Percentiles rank a stretch among this genome's conserved stretches.
Evolutionary conservation across 352 stramenopile genomes (phyloP).

Genomic region (Phytophthora podocarpi): DNA sequence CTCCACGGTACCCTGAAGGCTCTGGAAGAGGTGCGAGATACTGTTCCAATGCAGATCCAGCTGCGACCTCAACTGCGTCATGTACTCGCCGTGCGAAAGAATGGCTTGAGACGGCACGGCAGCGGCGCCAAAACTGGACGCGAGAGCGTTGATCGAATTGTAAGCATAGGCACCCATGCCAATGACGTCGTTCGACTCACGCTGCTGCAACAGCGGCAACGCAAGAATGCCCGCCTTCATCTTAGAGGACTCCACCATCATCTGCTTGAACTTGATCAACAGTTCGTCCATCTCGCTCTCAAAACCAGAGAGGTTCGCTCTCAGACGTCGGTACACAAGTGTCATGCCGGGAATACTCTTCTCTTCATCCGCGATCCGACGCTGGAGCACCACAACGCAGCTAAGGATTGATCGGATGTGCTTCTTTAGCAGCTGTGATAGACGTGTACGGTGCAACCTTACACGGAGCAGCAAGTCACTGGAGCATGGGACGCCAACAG

Average conservation of each 20-base stretch:
- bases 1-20: constrained; percentile 75
- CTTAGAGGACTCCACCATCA: constrained; percentile 77
- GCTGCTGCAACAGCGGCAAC: constrained; percentile 77
- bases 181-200: constrained; percentile 71
- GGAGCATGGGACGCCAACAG: constrained; percentile 59
- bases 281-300: constrained; percentile 73
- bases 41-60: constrained; percentile 90
- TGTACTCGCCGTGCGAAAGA: constrained; percentile 85
- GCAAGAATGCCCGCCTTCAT: constrained; percentile 82
- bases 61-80: constrained; percentile 85
- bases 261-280: constrained; percentile 72
- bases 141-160: constrained; percentile 84
- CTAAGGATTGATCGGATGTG: constrained; percentile 74
- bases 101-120: constrained; percentile 71
- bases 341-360: constrained; percentile 83
- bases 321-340: constrained; percentile 73
- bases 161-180: constrained; percentile 74
- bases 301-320: constrained; percentile 60
- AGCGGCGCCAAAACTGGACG: constrained; percentile 66
- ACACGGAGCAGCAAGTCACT: constrained; percentile 78
- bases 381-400: constrained; percentile 76
- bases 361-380: constrained; percentile 74
- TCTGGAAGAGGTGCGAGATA: constrained; percentile 83
- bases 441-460: constrained; percentile 65
- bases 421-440: constrained; percentile 77